These are phyloP conservation scores for Aspergillus udagawae DNA, from an alignment of 2,329 filamentous ascomycete species.

Conservation along the genomic window DNA sequence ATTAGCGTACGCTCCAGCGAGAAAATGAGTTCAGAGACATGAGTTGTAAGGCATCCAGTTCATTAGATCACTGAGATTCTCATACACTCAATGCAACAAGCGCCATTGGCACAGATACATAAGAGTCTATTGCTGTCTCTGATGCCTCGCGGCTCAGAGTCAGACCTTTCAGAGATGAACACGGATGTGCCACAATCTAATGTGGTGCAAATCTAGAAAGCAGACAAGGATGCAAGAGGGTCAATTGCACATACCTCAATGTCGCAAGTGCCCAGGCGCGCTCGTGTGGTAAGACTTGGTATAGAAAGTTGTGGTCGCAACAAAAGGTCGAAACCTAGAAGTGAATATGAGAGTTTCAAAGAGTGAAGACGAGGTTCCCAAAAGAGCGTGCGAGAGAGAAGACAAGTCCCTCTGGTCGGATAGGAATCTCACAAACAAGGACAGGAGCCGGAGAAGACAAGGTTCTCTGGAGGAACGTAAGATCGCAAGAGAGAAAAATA, in stretches of 20 bases:
- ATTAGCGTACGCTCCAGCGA: not conserved
- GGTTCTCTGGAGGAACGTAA: constrained; percentile 16
- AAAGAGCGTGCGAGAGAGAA: constrained; percentile 40
- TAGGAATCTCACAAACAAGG: constrained; percentile 29
- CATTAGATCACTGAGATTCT: not conserved
- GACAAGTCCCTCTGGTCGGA: constrained; percentile 38
- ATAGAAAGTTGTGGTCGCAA: constrained; percentile 12
- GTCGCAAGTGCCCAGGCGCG: constrained; percentile 23
- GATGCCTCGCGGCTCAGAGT: not conserved
- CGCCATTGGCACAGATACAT: not conserved
- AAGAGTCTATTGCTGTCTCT: not conserved
- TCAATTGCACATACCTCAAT: constrained; percentile 25
- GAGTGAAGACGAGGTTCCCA: constrained; percentile 28
- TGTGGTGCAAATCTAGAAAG: not conserved
- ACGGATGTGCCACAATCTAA: not conserved
- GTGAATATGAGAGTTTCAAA: constrained; percentile 15
- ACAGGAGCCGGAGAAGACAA: constrained; percentile 17
- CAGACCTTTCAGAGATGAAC: not conserved
- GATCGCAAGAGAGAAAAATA: constrained; percentile 19
- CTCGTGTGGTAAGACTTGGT: constrained; percentile 21
- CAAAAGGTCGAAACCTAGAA: constrained; percentile 6
- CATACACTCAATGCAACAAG: not conserved
- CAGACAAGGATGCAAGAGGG: not conserved
- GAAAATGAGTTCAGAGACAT: not conserved
- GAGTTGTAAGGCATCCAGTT: not conserved